Evolutionary conservation across 352 stramenopile genomes (phyloP).

Genomic region (Phytopythium oedochilum): DNA sequence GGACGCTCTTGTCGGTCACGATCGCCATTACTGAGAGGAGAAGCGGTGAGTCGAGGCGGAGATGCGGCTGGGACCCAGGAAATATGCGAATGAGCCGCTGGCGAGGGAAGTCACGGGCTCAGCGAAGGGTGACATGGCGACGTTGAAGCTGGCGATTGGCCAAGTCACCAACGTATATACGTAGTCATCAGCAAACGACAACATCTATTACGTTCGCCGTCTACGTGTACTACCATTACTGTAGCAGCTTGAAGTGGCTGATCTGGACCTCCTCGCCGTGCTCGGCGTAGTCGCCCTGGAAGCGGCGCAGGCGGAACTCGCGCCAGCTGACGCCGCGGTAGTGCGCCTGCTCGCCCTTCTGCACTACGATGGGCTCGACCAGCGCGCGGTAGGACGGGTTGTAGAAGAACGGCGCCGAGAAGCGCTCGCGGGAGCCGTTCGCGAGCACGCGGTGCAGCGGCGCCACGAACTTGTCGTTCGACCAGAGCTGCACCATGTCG

Average conservation of each 20-base stretch:
- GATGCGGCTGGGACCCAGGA: too few species aligned
- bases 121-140: neutral
- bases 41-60: too few species aligned
- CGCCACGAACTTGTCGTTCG: conserved; percentile 45
- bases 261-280: conserved; percentile 92
- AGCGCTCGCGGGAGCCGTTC: conserved; percentile 26
- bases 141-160: neutral
- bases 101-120: too few species aligned
- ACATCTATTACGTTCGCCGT: too few species aligned
- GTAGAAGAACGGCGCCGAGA: conserved; percentile 65
- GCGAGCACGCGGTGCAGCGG: conserved; percentile 53
- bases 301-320: conserved; percentile 86
- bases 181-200: too few species aligned
- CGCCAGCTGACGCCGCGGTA: conserved; percentile 83
- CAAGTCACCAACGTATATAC: too few species aligned
- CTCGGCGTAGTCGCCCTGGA: conserved; percentile 91
- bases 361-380: conserved; percentile 61
- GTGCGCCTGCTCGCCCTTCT: conserved; percentile 22
- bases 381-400: conserved; percentile 58
- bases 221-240: neutral
- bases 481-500: conserved; percentile 58
- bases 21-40: too few species aligned
- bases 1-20: conserved; percentile 1
- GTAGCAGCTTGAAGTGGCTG: conserved; percentile 46
- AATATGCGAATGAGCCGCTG: too few species aligned